A percentile compares a stretch with the other conserved stretches of the same genome.
phyloP scores from a whole-genome alignment of 768 basidiomycete genomes.

The Tephrocybe sp. region DNA sequence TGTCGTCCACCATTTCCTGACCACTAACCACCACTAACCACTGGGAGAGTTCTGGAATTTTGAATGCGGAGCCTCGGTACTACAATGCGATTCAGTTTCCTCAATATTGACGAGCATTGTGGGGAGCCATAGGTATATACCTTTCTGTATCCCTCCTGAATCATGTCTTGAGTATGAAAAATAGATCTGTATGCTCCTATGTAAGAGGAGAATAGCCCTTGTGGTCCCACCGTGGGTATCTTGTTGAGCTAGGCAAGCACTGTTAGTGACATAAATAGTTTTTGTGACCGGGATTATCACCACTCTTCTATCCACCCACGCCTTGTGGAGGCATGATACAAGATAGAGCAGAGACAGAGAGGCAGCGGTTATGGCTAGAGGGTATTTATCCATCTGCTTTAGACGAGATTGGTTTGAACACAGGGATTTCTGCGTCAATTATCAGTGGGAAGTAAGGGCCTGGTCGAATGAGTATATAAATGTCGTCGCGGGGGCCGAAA shows the following conservation, averaged over 20 bases:
- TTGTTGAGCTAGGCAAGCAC: constrained; percentile 11
- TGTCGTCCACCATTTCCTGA: constrained; percentile 29
- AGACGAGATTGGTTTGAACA: too few relatives aligned
- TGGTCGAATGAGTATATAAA: not conserved
- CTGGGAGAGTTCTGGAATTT: constrained; percentile 20
- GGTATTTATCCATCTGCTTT: not conserved
- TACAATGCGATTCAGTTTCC: not conserved
- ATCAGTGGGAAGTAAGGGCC: not conserved
- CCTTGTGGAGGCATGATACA: not conserved
- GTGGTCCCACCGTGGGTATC: constrained; percentile 18
- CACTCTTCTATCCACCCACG: constrained; percentile 3
- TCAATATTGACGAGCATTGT: not conserved
- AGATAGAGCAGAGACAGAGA: not conserved
- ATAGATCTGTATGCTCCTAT: constrained; percentile 15
- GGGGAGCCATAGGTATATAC: not conserved
- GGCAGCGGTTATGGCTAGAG: not conserved
- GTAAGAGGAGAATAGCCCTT: constrained; percentile 16
- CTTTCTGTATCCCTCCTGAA: constrained; percentile 18
- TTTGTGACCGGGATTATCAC: not conserved
- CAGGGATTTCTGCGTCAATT: too few relatives aligned
- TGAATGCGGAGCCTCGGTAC: constrained; percentile 20
- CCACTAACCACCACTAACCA: constrained; percentile 33
- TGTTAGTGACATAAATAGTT: too few relatives aligned
- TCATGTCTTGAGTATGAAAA: constrained; percentile 11
- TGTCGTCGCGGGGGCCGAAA: not conserved